Conservation (phyloP, 768 basidiomycete species). For the Hemileccinum impolitum region DNA sequence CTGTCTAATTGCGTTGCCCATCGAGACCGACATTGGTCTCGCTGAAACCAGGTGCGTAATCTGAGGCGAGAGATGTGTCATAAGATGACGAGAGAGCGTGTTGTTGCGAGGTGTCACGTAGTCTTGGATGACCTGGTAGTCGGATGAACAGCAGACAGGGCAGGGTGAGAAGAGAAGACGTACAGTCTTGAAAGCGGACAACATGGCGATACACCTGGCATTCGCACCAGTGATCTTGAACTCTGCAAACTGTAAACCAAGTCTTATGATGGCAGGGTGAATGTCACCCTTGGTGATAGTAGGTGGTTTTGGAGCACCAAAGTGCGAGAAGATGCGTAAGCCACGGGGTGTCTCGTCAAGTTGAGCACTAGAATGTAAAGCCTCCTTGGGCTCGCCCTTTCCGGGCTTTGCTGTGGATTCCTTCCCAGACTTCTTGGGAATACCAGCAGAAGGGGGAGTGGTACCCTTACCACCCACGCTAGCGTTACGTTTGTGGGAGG, state of each 20-base stretch:
- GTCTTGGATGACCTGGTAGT: slow-evolving; percentile 77
- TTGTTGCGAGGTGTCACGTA: slow-evolving; percentile 85
- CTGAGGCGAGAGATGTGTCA: slow-evolving; percentile 90
- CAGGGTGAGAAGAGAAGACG: slow-evolving; percentile 21
- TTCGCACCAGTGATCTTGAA: slow-evolving; percentile 95
- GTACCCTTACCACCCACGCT: slow-evolving; percentile 21
- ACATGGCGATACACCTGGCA: slow-evolving; percentile 89
- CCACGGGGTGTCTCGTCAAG: slow-evolving; percentile 47
- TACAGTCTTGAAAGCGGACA: slow-evolving; percentile 90
- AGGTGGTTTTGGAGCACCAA: slow-evolving; percentile 64
- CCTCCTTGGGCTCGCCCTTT: slow-evolving; percentile 28
- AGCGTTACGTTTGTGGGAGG: slow-evolving; percentile 26
- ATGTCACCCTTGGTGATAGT: slow-evolving; percentile 72
- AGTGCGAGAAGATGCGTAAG: slow-evolving; percentile 84
- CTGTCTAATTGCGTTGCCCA: slow-evolving; percentile 93
- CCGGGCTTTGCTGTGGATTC: slow-evolving; percentile 6
- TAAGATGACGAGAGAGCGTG: slow-evolving; percentile 85
- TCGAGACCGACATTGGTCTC: slow-evolving; percentile 87
- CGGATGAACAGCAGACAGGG: slow-evolving; percentile 4
- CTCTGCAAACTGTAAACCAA: slow-evolving; percentile 86
- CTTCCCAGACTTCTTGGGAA: slow-evolving; percentile 28
- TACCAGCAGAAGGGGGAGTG: slow-evolving; percentile 8
- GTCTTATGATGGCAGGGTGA: slow-evolving; percentile 82
- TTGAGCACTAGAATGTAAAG: slow-evolving; percentile 27
- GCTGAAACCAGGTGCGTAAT: slow-evolving; percentile 87